Evolutionary conservation across 345 rosid species (phyloP).

Genomic region (Eucalyptus camaldulensis): DNA sequence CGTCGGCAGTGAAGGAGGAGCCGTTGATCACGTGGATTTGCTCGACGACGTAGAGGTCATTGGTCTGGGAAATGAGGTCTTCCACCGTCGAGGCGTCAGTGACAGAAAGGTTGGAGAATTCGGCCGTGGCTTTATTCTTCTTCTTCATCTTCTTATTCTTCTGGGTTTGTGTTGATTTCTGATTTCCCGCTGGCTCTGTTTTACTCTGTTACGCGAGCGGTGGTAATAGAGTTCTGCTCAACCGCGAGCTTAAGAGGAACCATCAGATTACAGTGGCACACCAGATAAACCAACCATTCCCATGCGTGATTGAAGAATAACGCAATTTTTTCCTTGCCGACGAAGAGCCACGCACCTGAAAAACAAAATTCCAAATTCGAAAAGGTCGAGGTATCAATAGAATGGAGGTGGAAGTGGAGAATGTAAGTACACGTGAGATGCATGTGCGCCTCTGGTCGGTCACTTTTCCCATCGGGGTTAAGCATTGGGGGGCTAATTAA

Average conservation of each 20-base stretch:
- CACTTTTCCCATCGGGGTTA: accelerated
- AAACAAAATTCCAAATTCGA: neutral
- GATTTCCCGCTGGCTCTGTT: neutral
- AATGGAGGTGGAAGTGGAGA: neutral
- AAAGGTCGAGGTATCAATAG: neutral
- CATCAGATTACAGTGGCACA: no score
- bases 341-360: no score
- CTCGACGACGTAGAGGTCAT: constrained; percentile 40
- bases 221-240: neutral
- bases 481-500: neutral
- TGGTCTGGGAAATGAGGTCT: neutral
- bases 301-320: neutral
- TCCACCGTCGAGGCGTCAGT: neutral
- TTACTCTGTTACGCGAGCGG: neutral
- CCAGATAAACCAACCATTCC: neutral
- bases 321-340: neutral
- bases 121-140: neutral
- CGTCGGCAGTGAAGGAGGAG: constrained; percentile 20
- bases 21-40: constrained; percentile 61
- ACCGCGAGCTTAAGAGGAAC: no score
- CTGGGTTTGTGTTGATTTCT: neutral
- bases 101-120: neutral
- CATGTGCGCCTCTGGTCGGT: accelerated
- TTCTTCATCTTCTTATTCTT: neutral
- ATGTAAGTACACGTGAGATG: neutral